A percentile compares a stretch with the other conserved stretches of the same genome.
Evolutionary conservation across 2,329 filamentous ascomycete genomes (phyloP).

Genomic region (Ophiostoma australiae): DNA sequence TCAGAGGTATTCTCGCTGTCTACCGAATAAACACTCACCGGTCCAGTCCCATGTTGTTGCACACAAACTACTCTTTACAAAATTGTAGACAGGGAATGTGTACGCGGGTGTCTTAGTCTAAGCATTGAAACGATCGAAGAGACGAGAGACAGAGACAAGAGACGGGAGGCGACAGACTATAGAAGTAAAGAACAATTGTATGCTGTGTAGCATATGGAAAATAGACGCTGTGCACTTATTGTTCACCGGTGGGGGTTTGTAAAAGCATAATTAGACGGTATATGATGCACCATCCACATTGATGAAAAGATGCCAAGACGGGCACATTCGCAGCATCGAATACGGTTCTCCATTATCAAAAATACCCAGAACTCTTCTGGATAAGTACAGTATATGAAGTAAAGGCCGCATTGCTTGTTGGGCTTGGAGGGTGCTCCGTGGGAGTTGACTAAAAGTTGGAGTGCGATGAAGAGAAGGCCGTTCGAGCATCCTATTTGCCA

Average conservation of each 20-base stretch:
- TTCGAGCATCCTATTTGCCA: slow-evolving; percentile 2
- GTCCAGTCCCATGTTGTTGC: background rate
- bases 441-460: background rate
- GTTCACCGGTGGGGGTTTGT: no score
- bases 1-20: background rate
- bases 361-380: no score
- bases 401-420: background rate
- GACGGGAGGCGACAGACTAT: background rate
- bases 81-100: background rate
- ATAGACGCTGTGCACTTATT: no score
- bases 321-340: no score
- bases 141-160: background rate
- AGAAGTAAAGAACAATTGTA: background rate
- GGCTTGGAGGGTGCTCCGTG: background rate
- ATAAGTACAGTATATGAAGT: background rate
- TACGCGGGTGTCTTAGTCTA: background rate
- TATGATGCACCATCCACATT: background rate
- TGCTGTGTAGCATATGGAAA: background rate
- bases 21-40: background rate
- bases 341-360: no score
- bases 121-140: background rate
- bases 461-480: background rate
- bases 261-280: background rate
- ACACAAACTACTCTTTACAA: background rate
- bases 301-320: background rate